These are phyloP conservation scores for Lepidium africanum DNA, from an alignment of 345 rosid genomes.

Conservation along the genomic window DNA sequence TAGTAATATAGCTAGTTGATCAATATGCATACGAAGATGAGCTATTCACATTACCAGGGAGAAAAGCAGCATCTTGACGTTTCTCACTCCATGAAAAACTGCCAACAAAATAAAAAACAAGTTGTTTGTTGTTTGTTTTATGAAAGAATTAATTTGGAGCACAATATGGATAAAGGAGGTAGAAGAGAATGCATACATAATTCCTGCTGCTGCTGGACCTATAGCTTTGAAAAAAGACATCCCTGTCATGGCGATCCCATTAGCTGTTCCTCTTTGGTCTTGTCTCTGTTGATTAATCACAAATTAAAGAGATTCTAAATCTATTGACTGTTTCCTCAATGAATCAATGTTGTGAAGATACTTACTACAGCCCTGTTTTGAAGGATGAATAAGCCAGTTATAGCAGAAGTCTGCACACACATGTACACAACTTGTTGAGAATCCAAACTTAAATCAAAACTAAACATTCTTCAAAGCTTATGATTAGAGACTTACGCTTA, in stretches of 20 bases:
- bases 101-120: neutral
- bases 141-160: neutral
- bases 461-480: neutral
- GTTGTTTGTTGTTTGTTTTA: neutral
- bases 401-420: slow-evolving; percentile 33
- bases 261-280: slow-evolving; percentile 59
- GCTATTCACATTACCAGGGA: slow-evolving; percentile 30
- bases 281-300: slow-evolving; percentile 33
- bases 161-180: neutral
- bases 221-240: slow-evolving; percentile 59
- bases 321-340: neutral
- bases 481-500: slow-evolving; percentile 43
- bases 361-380: slow-evolving; percentile 61
- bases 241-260: slow-evolving; percentile 58
- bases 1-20: neutral
- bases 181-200: slow-evolving; percentile 33
- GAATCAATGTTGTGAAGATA: neutral
- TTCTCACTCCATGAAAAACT: slow-evolving; percentile 39
- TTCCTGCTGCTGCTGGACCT: slow-evolving; percentile 65
- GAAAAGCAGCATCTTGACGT: slow-evolving; percentile 31
- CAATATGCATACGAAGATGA: neutral
- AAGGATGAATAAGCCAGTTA: slow-evolving; percentile 53
- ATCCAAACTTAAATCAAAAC: neutral
- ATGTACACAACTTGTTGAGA: neutral
- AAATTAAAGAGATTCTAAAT: neutral